Percentiles rank a stretch among this genome's conserved stretches.
Evolutionary conservation across 345 rosid genomes (phyloP).

Genomic region (Bruguiera gymnorhiza): DNA sequence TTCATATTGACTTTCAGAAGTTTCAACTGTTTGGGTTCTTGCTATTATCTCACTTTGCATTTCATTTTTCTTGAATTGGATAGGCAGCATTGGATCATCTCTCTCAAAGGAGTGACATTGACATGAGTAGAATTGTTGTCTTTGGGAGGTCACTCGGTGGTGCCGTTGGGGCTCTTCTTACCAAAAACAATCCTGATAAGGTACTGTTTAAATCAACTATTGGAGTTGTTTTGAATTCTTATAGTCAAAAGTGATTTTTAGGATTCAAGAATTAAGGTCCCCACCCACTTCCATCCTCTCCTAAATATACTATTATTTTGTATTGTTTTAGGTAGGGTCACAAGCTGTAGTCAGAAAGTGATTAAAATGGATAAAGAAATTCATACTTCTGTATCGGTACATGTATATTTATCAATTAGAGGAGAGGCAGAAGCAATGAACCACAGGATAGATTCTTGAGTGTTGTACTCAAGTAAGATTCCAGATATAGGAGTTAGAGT

Average conservation of each 20-base stretch:
- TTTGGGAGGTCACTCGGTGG: constrained; percentile 99
- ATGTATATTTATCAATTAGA: too few relatives aligned
- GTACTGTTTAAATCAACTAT: constrained; percentile 30
- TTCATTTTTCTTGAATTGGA: constrained; percentile 20
- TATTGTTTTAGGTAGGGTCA: too few relatives aligned
- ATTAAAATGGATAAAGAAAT: too few relatives aligned
- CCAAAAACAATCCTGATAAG: constrained; percentile 90
- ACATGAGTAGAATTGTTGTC: constrained; percentile 79
- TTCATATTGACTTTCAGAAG: constrained; percentile 2
- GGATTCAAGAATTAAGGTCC: too few relatives aligned
- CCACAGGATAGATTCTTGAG: too few relatives aligned
- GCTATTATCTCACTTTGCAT: constrained; percentile 5
- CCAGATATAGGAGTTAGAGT: too few relatives aligned
- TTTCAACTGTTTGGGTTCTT: constrained; percentile 14
- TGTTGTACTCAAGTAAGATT: too few relatives aligned
- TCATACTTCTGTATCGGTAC: too few relatives aligned
- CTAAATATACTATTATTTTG: too few relatives aligned
- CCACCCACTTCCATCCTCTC: too few relatives aligned
- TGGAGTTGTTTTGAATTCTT: neutral
- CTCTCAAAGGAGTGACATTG: constrained; percentile 79
- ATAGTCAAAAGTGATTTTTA: neutral
- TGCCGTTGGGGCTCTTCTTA: constrained; percentile 89
- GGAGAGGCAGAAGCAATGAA: too few relatives aligned
- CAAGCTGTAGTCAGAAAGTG: too few relatives aligned
- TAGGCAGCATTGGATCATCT: constrained; percentile 99